Conservation (phyloP, 2,329 filamentous ascomycete genomes). For the Chaetothyriales sp. region DNA sequence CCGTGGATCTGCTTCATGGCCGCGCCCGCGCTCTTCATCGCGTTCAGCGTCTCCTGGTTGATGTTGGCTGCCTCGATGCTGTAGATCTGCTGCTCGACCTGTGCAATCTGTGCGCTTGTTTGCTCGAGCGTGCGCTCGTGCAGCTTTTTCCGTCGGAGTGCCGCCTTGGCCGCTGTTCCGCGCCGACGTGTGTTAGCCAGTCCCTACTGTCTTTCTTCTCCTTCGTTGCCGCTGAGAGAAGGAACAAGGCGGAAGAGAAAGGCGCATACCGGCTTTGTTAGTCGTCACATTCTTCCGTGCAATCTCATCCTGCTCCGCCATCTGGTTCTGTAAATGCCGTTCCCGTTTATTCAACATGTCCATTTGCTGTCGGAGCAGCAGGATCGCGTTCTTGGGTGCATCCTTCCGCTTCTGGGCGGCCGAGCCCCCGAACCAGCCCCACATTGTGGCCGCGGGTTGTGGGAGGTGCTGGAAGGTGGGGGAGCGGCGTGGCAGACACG, state of each 20-base stretch:
- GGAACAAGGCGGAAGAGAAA: neutral
- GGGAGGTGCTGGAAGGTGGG: neutral
- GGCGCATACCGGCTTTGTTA: conserved; percentile 77
- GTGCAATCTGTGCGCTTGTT: conserved; percentile 76
- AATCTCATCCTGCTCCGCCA: conserved; percentile 79
- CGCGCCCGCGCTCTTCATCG: conserved; percentile 79
- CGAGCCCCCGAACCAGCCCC: conserved; percentile 85
- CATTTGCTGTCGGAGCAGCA: conserved; percentile 72
- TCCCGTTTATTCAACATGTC: conserved; percentile 98
- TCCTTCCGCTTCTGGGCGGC: conserved; percentile 78
- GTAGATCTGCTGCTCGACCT: conserved; percentile 89
- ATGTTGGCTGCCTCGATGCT: conserved; percentile 97
- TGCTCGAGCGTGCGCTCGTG: conserved; percentile 87
- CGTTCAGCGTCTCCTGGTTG: conserved; percentile 87
- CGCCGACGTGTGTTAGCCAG: neutral
- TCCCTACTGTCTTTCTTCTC: neutral
- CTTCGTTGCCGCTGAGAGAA: neutral
- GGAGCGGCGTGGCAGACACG: neutral
- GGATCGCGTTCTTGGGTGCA: conserved; percentile 90
- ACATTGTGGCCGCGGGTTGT: conserved; percentile 32
- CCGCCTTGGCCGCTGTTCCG: conserved; percentile 66
- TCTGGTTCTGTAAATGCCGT: conserved; percentile 78
- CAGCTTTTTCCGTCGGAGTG: conserved; percentile 84
- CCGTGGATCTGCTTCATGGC: conserved; percentile 92
- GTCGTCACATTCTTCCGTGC: conserved; percentile 76